Evolutionary conservation across 352 stramenopile genomes (phyloP), one percentile per base, ranked within the genome.

Genomic region (Globisporangium mamillatum): DNA sequence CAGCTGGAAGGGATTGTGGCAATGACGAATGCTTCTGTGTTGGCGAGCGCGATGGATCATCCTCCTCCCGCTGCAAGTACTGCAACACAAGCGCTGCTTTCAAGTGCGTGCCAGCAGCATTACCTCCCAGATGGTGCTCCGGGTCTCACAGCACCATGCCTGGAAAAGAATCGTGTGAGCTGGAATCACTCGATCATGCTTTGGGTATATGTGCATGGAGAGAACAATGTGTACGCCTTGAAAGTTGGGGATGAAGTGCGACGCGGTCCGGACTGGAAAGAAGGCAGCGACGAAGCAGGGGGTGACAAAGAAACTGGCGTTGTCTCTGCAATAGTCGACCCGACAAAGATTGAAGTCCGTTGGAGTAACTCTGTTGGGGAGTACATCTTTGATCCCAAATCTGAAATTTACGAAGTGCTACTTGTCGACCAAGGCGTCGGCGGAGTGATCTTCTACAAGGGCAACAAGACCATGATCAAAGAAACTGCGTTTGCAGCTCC

Each of bases 141-240:
- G 34, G 81, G 78, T n/a, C 70, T 86, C 8, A 87, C 71, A 9
- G 59, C 80, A 1, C 69, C 81, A 10, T 75, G 73, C 41, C 36
- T 70, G 54, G 67, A 75, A 25, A 71, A 25, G 52, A 76, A 66
- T 44, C 60, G 74, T 18, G 63, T 93, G 16, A 66, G 66, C 27
- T 93, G 85, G 81, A 90, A 93, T 53, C 82, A 94, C 68, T 84
- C 86, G 2, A 89, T 94, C 25, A 84, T 90, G 81, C 70, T 93
- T 0, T 94, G 86, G 86, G 54, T 93, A 32, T 91, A 85, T 44
- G 77, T 86, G 8, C 67, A 81, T 24, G 73, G 73, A 9, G 78
- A 73, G 27, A 66, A 65, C 1, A 66, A 64, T 9, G 66, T 83
- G 3, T 92, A 91, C 59, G 80, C 81, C 32, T 74, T 93, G 3